Evolutionary conservation across 2,329 filamentous ascomycete species (phyloP), one percentile per base, ranked within the genome.

Genomic region (Aureobasidium sp.): DNA sequence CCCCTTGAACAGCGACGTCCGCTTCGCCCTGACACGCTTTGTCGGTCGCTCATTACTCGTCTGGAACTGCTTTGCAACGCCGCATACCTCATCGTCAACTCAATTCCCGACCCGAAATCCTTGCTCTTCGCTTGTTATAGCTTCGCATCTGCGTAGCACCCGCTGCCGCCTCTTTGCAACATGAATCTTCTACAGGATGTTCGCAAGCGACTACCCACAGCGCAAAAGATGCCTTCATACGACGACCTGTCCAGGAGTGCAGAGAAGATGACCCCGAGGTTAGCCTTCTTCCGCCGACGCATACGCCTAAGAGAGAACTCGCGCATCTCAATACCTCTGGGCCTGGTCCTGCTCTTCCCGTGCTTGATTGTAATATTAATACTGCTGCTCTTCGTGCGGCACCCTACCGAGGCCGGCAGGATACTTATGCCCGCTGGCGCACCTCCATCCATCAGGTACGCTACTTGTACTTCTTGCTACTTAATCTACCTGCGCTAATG

Each of bases 271-370:
- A 70, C 75, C 8, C 78, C 83, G 20, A 79, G 80, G 70, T 80
- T 95, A 70, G 87, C 89, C 65, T 95, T 97, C 75, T 90, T 97
- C 75, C 83, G 87, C 69, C 85, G 90, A 72, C 90, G 93, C 57
- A 84, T 99, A 80, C 87, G 92, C 69, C 79, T 99, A 78, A 89
- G 87, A 77, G 90, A 91, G 70, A 96, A 96, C 76, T 97, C 92
- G 61, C 89, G 88, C 71, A 86, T 97, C 74, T 96, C 93, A 57
- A 87, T 97, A 73, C 94, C 94, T 29, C 80, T 99, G 58, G 93
- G 93, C 68, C 86, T 97, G 72, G 91, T 97, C 69, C 83, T 99
- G 67, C 80, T 97, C 68, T 97, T 97, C 74, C 94, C 94, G 67
- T 85, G 89, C 73, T 87, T 97, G 73, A 90, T 97, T 70, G 84